Percentiles rank a stretch among this genome's conserved stretches.
These are phyloP conservation scores for Diaporthe longicolla DNA, from an alignment of 2,329 filamentous ascomycete genomes.

Conservation along the genomic window DNA sequence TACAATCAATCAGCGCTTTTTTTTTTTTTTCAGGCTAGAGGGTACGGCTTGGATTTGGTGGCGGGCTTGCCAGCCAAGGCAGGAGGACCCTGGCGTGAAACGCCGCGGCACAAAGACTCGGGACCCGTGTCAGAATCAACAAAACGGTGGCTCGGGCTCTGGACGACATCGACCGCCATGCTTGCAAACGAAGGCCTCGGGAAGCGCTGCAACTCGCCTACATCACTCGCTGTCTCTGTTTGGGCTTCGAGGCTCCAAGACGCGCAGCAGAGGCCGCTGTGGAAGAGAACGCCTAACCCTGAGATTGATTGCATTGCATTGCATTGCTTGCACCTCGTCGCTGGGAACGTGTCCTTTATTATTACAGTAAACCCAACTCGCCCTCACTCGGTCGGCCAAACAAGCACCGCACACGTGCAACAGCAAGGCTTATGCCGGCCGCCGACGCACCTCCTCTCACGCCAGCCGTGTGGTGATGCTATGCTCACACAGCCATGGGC, in stretches of 20 bases:
- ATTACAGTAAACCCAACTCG: not conserved
- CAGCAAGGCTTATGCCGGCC: not conserved
- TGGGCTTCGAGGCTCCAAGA: not conserved
- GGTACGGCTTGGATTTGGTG: no score
- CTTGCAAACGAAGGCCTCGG: not conserved
- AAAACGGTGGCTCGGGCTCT: not conserved
- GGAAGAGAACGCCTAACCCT: slow-evolving; percentile 25
- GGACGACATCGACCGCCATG: not conserved
- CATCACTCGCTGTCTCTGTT: not conserved
- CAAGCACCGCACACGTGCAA: not conserved
- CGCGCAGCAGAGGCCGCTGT: slow-evolving; percentile 4
- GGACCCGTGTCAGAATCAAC: not conserved
- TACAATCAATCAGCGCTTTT: no score
- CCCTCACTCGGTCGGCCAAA: not conserved
- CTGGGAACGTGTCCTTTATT: slow-evolving; percentile 35
- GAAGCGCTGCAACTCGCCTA: not conserved
- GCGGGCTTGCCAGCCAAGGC: not conserved
- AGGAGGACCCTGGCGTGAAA: not conserved
- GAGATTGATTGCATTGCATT: not conserved
- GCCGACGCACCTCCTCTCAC: not conserved
- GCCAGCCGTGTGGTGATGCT: slow-evolving; percentile 19
- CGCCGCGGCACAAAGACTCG: not conserved
- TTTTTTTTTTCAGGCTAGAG: no score
- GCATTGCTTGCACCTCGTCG: not conserved
- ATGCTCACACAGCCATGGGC: slow-evolving; percentile 33